A percentile compares a stretch with the other conserved stretches of the same genome.
Conservation (phyloP, 495 filamentous ascomycete genomes). For the Melanomma pulvis-pyrius region DNA sequence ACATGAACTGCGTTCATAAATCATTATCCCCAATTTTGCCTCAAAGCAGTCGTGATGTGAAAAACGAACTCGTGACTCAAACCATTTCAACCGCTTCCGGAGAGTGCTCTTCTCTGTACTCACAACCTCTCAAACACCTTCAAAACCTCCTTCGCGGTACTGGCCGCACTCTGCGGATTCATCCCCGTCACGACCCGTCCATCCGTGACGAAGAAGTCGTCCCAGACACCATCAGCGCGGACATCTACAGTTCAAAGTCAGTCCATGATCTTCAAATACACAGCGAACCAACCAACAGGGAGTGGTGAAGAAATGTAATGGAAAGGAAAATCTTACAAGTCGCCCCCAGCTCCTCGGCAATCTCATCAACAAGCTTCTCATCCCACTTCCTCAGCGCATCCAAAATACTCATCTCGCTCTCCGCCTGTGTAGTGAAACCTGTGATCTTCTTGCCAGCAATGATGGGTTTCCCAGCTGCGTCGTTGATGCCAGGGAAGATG, state of each 20-base stretch:
- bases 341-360: conserved; percentile 44
- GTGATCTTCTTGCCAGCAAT: conserved; percentile 51
- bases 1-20: no score
- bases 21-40: no score
- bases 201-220: conserved; percentile 51
- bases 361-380: conserved; percentile 47
- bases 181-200: conserved; percentile 43
- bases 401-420: conserved; percentile 48
- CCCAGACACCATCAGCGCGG: conserved; percentile 50
- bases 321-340: conserved; percentile 39
- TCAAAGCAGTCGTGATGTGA: no score
- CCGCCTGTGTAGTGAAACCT: conserved; percentile 52
- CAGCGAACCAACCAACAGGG: conserved; percentile 41
- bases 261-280: neutral
- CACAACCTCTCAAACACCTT: conserved; percentile 50
- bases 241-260: conserved; percentile 41
- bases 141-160: conserved; percentile 51
- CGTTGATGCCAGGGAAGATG: conserved; percentile 50
- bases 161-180: conserved; percentile 44
- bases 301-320: conserved; percentile 2
- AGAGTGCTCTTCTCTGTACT: neutral
- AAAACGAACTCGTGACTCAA: no score
- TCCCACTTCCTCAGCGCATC: conserved; percentile 45
- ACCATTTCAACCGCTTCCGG: no score
- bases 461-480: conserved; percentile 48